phyloP scores from a whole-genome alignment of 441 rosid species.

The Biscutella auriculata region DNA sequence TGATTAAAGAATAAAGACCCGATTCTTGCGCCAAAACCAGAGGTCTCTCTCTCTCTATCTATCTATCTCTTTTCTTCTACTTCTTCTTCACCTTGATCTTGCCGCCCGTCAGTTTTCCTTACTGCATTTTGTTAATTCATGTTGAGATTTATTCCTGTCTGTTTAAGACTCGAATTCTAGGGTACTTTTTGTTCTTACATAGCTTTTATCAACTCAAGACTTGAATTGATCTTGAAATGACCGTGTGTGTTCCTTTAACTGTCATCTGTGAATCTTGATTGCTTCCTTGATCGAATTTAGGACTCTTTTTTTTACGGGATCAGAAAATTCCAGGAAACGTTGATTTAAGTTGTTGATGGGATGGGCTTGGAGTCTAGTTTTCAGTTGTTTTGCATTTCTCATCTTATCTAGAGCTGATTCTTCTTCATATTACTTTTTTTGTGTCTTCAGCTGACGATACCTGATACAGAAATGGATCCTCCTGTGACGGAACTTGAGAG shows the following conservation, averaged over 20 bases:
- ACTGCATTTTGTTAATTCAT: conserved; percentile 2
- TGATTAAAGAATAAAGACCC: conserved; percentile 13
- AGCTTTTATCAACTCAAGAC: conserved; percentile 4
- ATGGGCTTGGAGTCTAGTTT: background rate
- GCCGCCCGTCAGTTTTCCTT: conserved; percentile 8
- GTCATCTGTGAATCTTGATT: background rate
- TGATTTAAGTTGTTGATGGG: background rate
- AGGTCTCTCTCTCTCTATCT: conserved; percentile 13
- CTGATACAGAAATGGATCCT: conserved; percentile 30
- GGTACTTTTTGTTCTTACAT: background rate
- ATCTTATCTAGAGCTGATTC: background rate
- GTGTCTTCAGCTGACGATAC: conserved; percentile 28
- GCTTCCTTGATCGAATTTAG: background rate
- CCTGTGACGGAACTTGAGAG: conserved; percentile 37
- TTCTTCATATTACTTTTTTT: conserved; percentile 33
- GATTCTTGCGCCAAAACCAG: conserved; percentile 29
- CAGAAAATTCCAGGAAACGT: background rate
- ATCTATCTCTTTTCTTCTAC: background rate
- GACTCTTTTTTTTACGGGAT: too few species aligned
- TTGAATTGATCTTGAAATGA: too few species aligned
- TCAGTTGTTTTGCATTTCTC: background rate
- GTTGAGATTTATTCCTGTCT: background rate
- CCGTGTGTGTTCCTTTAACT: too few species aligned
- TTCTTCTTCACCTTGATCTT: background rate
- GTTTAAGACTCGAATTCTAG: background rate